phyloP scores from a whole-genome alignment of 805 yeast species.

The Spathaspora passalidarum region DNA sequence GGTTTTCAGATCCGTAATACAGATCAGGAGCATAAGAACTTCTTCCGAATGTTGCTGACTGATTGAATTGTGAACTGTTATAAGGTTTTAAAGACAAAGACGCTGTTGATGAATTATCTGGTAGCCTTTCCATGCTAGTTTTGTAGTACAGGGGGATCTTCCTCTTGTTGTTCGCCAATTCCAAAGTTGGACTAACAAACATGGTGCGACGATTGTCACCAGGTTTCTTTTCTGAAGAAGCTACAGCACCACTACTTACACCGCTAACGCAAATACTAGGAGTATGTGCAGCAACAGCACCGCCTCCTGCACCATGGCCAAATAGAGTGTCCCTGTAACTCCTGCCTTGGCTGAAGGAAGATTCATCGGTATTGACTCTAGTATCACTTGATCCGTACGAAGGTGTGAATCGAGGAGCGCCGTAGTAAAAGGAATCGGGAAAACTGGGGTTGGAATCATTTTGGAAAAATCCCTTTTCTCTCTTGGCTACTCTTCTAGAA shows the following conservation, averaged over 20 bases:
- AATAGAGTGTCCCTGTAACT: constrained; percentile 21
- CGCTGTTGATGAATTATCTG: background rate
- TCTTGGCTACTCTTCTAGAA: constrained; percentile 24
- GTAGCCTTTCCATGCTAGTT: background rate
- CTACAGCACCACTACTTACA: background rate
- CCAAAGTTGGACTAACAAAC: constrained; percentile 52
- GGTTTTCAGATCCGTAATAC: background rate
- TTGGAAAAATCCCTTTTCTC: constrained; percentile 26
- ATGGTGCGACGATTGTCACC: constrained; percentile 43
- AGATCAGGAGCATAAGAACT: background rate
- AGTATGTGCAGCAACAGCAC: constrained; percentile 13
- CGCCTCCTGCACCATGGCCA: background rate
- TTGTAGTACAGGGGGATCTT: background rate
- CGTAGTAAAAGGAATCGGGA: background rate
- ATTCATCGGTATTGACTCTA: background rate
- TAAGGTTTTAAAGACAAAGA: background rate
- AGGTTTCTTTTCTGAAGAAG: constrained; percentile 10
- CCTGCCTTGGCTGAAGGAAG: constrained; percentile 16
- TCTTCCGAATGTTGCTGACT: background rate
- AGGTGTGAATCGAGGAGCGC: background rate
- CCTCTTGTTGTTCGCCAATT: constrained; percentile 15
- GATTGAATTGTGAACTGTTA: background rate
- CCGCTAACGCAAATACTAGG: background rate
- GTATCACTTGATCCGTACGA: background rate
- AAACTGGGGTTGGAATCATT: background rate